These are phyloP conservation scores for Blastocladiella britannica DNA, from an alignment of 192 early-diverging fungal genomes.

Conservation along the genomic window DNA sequence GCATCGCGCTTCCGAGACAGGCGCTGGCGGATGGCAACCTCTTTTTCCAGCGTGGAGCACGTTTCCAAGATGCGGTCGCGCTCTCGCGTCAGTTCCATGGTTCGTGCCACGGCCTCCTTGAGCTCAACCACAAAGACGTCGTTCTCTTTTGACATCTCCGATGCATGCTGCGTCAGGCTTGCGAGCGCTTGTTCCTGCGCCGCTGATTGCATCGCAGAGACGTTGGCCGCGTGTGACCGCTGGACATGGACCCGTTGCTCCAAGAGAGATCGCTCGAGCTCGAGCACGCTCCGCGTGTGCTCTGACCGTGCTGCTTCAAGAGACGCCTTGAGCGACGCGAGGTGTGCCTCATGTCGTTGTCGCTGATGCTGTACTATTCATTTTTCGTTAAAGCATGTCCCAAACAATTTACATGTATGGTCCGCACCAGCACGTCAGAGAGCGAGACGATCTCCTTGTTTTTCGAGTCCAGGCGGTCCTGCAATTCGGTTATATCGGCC, in stretches of 20 bases:
- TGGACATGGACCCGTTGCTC: neutral
- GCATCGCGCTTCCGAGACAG: too few species aligned
- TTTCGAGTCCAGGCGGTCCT: neutral
- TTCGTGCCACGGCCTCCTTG: too few species aligned
- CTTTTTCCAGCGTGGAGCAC: too few species aligned
- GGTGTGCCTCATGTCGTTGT: neutral
- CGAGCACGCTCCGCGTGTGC: neutral
- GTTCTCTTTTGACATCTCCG: too few species aligned
- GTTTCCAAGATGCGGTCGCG: too few species aligned
- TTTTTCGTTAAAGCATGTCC: neutral
- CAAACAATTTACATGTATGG: neutral
- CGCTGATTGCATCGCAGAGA: neutral
- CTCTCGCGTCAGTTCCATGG: too few species aligned
- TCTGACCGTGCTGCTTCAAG: neutral
- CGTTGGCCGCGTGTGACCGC: neutral
- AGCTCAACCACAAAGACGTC: too few species aligned
- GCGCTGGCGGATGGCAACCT: too few species aligned
- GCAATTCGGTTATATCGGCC: neutral
- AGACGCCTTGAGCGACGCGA: neutral
- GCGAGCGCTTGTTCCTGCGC: neutral
- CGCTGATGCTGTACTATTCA: neutral
- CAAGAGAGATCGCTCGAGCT: neutral
- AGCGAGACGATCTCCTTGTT: neutral
- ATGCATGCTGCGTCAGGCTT: neutral
- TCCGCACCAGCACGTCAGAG: neutral